Evolutionary conservation across 2,329 filamentous ascomycete species (phyloP), one percentile per base, ranked within the genome.

Genomic region (Alternaria arbusti): DNA sequence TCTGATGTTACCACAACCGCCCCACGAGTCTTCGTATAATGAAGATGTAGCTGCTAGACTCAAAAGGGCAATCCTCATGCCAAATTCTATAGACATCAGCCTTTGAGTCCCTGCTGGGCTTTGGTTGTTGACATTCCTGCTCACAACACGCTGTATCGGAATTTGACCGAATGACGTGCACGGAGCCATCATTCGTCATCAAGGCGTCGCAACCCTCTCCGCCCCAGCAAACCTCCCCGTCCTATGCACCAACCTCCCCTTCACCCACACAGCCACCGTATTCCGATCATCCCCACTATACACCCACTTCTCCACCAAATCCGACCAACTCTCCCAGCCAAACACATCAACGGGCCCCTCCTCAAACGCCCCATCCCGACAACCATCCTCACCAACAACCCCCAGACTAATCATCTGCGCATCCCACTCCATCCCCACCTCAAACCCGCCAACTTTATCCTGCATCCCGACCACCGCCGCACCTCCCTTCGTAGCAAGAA

Each of bases 251-350:
- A 96, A 80, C 67, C 89, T 83, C 3, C 96, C 96, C 76, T 86
- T 89, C 2, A 98, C 94, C 95, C 95, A 99, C 6, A 99, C 96
- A 70, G 86, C 89, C 72, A 86, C 86, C 3, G 94, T 95, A 79
- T 98, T 98, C 70, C 95, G 85, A 81, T 98, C 96, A 83, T 98
- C 94, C 0, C 96, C 96, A 69, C 88, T 91, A 81, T 92, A 99
- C 65, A 98, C 84, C 96, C 96, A 99, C 84, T 99, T 99, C 56
- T 93, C 92, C 11, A 98, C 82, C 74, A 85, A 88, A 74, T 98
- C 93, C 43, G 91, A 88, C 93, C 92, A 96, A n/a, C 76, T 87
- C 85, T 98, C 95, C 87, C 90, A 93, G 1, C 94, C 94, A 83
- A 97, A 99, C 0, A 97, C 79, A 79, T 97, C 94, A 0, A 97